Percentiles rank a stretch among this genome's conserved stretches.
Conservation (phyloP, 495 filamentous ascomycete genomes). For the Annulohypoxylon bovei region DNA sequence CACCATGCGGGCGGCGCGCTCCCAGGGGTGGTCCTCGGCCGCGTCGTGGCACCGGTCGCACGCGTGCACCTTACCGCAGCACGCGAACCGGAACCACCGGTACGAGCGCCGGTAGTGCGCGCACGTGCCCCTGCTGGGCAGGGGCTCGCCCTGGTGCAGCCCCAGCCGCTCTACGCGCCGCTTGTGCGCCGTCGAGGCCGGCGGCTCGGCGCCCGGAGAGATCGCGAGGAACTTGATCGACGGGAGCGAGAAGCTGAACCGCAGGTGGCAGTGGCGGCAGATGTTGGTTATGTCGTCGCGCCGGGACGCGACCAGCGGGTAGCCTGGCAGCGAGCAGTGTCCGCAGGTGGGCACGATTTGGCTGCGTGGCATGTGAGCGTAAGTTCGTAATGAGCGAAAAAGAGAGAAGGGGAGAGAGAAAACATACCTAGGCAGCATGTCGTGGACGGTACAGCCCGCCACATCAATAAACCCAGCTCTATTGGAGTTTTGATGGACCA, state of each 20-base stretch:
- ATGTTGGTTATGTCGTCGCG: constrained; percentile 80
- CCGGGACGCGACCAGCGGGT: constrained; percentile 74
- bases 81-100: constrained; percentile 83
- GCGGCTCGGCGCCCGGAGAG: constrained; percentile 59
- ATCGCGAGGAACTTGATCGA: constrained; percentile 84
- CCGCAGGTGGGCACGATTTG: constrained; percentile 85
- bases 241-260: constrained; percentile 84
- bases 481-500: constrained; percentile 79
- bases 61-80: constrained; percentile 69
- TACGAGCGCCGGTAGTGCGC: constrained; percentile 81
- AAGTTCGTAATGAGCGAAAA: not conserved
- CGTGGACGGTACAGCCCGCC: constrained; percentile 77
- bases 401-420: not conserved
- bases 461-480: constrained; percentile 87
- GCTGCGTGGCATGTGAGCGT: constrained; percentile 52
- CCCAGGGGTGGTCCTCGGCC: constrained; percentile 74
- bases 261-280: constrained; percentile 83
- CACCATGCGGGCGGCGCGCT: constrained; percentile 90
- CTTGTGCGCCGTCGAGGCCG: constrained; percentile 56
- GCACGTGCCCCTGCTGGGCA: constrained; percentile 80
- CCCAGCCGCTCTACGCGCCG: constrained; percentile 78
- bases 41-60: constrained; percentile 90
- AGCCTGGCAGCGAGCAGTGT: constrained; percentile 76
- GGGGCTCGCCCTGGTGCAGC: constrained; percentile 79
- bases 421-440: constrained; percentile 79